Base-by-base conservation (phyloP, 2,329 filamentous ascomycete species). In the Gnomoniopsis sp. region DNA sequence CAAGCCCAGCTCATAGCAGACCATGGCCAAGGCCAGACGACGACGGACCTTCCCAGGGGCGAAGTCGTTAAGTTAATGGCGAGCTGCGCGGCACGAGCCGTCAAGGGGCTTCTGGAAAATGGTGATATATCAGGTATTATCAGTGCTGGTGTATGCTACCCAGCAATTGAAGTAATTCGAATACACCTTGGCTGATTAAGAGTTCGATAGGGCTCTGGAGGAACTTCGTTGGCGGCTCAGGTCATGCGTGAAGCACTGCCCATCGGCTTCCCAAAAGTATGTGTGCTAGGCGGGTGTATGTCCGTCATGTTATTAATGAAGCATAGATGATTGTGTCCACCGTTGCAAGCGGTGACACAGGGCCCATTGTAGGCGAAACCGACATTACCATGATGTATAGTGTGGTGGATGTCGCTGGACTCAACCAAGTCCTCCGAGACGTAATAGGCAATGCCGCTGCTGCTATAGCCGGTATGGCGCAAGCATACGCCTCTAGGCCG, bases 361-460 rank as follows among this genome's bases (percentile, higher is more conserved):
- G 79, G 0, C 80, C 82, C 0, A 82, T 88, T n/a, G 76, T 90
- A 1, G 86, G 82, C 44, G 87, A 89, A 69, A 83, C 82, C 0
- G 88, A 90, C 62, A 86, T 90, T 49, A 82, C 81, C 0, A 79
- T 90, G 72, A 87, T 89, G 82, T 88, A 89, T 65, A 86, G 81
- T 17, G 85, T 90, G 1, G 87, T 90, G 15, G 88, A 91, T 59
- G 79, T 90, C 53, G 85, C 87, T 1, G 88, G 88, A 0, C 69
- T 83, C 11, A 90, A 90, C 61, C 71, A 77, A 1, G 72, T 90
- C 3, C 70, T 90, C 15, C 75, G 76, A 7, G 73, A 74, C 2
- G 79, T 90, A 0, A 69, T 90, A 7, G 71, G 74, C 22, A 90
- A 90, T 64, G 87, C 88, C 0, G 86, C 82, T 0, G 81, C 79